Conservation (phyloP, 2,329 filamentous ascomycete species). For the Botrytis squamosa region DNA sequence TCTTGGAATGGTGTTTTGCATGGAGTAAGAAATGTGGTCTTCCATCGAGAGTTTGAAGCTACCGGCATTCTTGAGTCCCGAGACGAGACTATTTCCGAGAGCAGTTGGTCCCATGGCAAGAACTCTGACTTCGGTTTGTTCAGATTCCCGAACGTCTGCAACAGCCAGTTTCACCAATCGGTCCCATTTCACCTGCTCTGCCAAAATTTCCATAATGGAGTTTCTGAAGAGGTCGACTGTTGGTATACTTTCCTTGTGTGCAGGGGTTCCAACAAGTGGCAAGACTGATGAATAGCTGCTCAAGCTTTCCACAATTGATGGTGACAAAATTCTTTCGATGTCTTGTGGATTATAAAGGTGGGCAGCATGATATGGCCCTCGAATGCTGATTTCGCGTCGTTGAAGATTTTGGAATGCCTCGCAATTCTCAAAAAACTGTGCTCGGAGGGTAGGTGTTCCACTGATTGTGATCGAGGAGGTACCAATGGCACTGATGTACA, state of each 20-base stretch:
- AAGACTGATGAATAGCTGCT: conserved; percentile 23
- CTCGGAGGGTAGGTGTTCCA: conserved; percentile 26
- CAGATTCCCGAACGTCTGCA: conserved; percentile 20
- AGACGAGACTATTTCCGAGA: conserved; percentile 22
- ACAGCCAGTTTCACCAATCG: conserved; percentile 24
- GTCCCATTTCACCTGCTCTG: conserved; percentile 27
- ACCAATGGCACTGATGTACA: conserved; percentile 30
- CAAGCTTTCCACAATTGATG: conserved; percentile 22
- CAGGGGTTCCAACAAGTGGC: conserved; percentile 21
- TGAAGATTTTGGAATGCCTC: conserved; percentile 24
- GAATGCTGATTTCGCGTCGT: conserved; percentile 27
- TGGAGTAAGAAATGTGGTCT: conserved; percentile 26
- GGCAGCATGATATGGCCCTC: conserved; percentile 37
- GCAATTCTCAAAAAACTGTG: conserved; percentile 25
- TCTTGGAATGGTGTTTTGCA: conserved; percentile 25
- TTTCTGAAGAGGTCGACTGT: conserved; percentile 26
- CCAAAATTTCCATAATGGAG: conserved; percentile 27
- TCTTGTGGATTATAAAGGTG: conserved; percentile 36
- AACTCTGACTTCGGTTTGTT: conserved; percentile 23
- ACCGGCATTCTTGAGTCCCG: conserved; percentile 16
- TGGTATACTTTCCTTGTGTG: conserved; percentile 13
- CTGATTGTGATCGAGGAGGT: conserved; percentile 29
- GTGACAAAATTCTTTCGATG: conserved; percentile 28
- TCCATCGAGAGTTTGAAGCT: conserved; percentile 25
- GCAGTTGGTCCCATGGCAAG: conserved; percentile 32